phyloP scores from a whole-genome alignment of 257 asterid genomes.

The Jacaranda copaia region DNA sequence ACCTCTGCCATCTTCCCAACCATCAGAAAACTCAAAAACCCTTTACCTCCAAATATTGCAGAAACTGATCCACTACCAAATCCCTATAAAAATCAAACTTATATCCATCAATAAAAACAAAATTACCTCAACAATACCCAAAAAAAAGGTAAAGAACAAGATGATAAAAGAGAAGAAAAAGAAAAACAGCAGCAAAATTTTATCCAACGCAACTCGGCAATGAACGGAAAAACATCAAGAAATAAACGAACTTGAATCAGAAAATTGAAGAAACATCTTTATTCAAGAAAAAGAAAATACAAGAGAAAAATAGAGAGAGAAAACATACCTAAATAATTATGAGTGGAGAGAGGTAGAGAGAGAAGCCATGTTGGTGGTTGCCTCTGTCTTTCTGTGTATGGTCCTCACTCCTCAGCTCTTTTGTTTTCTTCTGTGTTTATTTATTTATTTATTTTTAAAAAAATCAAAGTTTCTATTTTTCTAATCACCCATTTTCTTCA shows the following conservation, averaged over 20 bases:
- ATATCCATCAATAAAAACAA: conserved; percentile 32
- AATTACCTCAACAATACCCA: conserved; percentile 11
- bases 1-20: conserved; percentile 29
- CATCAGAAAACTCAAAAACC: conserved; percentile 43
- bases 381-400: conserved; percentile 46
- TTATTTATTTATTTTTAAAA: neutral
- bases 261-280: conserved; percentile 16
- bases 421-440: conserved; percentile 40
- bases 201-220: conserved; percentile 27
- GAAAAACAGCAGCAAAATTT: neutral
- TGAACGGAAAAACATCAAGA: neutral
- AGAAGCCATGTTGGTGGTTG: conserved; percentile 52
- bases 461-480: conserved; percentile 35
- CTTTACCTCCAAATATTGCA: conserved; percentile 40
- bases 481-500: conserved; percentile 18
- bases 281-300: neutral
- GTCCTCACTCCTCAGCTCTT: conserved; percentile 56
- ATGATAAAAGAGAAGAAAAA: neutral
- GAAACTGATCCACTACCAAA: conserved; percentile 46
- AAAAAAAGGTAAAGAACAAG: conserved; percentile 14
- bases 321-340: conserved; percentile 42
- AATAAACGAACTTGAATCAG: conserved; percentile 21
- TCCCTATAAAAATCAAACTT: conserved; percentile 42
- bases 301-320: conserved; percentile 35
- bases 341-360: conserved; percentile 52